Evolutionary conservation across 164 flowering plant species (phyloP).

Genomic region (Aristolochia contorta): DNA sequence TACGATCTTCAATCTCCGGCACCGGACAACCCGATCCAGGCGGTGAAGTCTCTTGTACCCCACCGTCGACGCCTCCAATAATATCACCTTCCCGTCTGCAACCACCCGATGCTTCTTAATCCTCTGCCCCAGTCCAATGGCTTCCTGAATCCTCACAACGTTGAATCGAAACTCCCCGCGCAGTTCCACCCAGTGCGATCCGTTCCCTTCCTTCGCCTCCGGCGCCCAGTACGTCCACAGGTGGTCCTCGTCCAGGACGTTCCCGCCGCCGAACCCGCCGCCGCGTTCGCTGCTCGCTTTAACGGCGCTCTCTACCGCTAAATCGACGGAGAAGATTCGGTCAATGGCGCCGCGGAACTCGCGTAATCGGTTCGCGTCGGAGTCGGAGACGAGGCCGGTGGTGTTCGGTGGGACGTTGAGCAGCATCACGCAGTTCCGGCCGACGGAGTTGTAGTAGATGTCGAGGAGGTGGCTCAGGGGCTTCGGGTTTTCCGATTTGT

Average conservation of each 20-base stretch:
- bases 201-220: slow-evolving; percentile 14
- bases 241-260: slow-evolving; percentile 59
- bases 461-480: slow-evolving; percentile 48
- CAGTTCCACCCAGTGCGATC: slow-evolving; percentile 66
- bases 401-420: slow-evolving; percentile 87
- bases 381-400: slow-evolving; percentile 61
- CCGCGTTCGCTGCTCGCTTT: slow-evolving; percentile 78
- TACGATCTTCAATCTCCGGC: slow-evolving; percentile 34
- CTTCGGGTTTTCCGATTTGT: slow-evolving; percentile 61
- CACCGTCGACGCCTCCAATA: slow-evolving; percentile 45
- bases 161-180: slow-evolving; percentile 44
- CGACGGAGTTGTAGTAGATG: slow-evolving; percentile 84
- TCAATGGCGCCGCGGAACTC: slow-evolving; percentile 52
- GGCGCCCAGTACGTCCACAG: slow-evolving; percentile 94
- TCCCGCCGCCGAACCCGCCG: slow-evolving; percentile 52
- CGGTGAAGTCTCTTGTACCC: slow-evolving; percentile 91
- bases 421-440: slow-evolving; percentile 70
- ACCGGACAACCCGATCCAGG: slow-evolving; percentile 40
- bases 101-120: slow-evolving; percentile 49
- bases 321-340: slow-evolving; percentile 47
- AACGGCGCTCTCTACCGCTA: slow-evolving; percentile 32
- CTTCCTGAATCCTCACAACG: slow-evolving; percentile 84
- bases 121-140: slow-evolving; percentile 90
- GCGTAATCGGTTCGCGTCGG: slow-evolving; percentile 37
- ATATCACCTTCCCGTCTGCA: slow-evolving; percentile 44